A percentile compares a stretch with the other conserved stretches of the same genome.
These are phyloP conservation scores for Glaciozyma antarctica DNA, from an alignment of 768 basidiomycete genomes.

Conservation along the genomic window DNA sequence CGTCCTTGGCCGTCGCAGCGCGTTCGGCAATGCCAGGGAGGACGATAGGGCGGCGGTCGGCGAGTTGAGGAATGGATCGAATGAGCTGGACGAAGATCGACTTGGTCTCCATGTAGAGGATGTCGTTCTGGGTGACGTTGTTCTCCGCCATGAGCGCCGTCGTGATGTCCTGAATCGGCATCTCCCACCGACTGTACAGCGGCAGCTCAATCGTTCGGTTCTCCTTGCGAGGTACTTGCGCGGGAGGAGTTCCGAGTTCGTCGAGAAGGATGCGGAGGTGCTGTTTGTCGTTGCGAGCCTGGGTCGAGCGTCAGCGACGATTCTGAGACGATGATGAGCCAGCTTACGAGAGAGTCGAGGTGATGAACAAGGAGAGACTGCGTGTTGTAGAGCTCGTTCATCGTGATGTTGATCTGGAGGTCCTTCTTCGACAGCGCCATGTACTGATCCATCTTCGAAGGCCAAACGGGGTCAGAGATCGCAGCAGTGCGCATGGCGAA, in stretches of 20 bases:
- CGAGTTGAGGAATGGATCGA: constrained; percentile 77
- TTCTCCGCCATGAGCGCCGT: constrained; percentile 81
- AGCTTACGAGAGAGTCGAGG: constrained; percentile 77
- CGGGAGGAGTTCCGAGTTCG: constrained; percentile 83
- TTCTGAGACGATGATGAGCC: background rate
- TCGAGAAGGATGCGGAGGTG: constrained; percentile 93
- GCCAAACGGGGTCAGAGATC: background rate
- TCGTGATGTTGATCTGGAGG: constrained; percentile 91
- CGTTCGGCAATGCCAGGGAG: constrained; percentile 80
- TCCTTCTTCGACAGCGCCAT: constrained; percentile 99
- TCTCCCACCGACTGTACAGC: constrained; percentile 97
- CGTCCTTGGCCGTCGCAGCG: constrained; percentile 95
- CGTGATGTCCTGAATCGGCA: constrained; percentile 93
- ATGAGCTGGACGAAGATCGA: constrained; percentile 97
- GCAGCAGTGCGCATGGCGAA: background rate
- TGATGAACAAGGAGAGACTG: constrained; percentile 92
- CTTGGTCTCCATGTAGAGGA: constrained; percentile 99
- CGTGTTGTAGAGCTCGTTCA: constrained; percentile 98
- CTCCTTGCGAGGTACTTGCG: constrained; percentile 96
- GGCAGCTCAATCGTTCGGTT: constrained; percentile 86
- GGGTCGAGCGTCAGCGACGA: background rate
- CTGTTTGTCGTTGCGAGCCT: constrained; percentile 97
- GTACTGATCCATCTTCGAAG: constrained; percentile 89
- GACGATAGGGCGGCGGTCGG: constrained; percentile 80
- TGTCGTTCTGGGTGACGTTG: constrained; percentile 88